These are phyloP conservation scores for Aspergillus sp. DNA, from an alignment of 2,329 filamentous ascomycete species.

Conservation along the genomic window DNA sequence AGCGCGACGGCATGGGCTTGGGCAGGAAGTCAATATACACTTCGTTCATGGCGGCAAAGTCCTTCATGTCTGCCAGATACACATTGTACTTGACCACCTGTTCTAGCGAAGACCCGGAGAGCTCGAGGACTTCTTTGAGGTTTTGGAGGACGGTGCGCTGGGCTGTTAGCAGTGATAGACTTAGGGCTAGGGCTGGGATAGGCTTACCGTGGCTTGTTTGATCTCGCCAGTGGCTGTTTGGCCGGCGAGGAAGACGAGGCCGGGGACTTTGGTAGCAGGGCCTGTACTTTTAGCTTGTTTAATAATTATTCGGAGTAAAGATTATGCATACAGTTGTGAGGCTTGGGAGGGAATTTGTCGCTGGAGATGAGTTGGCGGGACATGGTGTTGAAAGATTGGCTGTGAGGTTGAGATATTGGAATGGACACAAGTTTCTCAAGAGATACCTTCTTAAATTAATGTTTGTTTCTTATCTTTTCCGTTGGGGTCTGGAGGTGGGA, in stretches of 20 bases:
- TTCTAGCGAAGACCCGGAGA: conserved; percentile 56
- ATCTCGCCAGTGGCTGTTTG: conserved; percentile 53
- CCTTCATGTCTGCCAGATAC: conserved; percentile 62
- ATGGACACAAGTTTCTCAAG: too few species aligned
- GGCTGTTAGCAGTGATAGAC: neutral
- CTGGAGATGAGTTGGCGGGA: conserved; percentile 49
- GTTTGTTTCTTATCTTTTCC: too few species aligned
- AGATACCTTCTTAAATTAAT: too few species aligned
- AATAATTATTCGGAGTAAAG: neutral
- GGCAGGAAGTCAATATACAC: conserved; percentile 40
- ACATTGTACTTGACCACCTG: conserved; percentile 66
- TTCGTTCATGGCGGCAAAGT: conserved; percentile 71
- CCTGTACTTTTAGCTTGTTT: conserved; percentile 20
- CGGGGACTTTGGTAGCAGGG: conserved; percentile 47
- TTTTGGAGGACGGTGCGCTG: conserved; percentile 45
- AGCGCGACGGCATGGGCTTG: conserved; percentile 44
- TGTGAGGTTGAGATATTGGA: too few species aligned
- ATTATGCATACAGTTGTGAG: conserved; percentile 44
- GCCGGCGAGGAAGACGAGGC: conserved; percentile 49
- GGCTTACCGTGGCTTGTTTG: conserved; percentile 46
- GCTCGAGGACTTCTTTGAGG: conserved; percentile 59
- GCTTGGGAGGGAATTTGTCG: conserved; percentile 49
- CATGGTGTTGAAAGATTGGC: conserved; percentile 28
- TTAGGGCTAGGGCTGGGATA: neutral
- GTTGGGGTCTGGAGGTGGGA: too few species aligned